phyloP scores from a whole-genome alignment of 176 grass and related monocot genomes.

The Zoysia pacifica region DNA sequence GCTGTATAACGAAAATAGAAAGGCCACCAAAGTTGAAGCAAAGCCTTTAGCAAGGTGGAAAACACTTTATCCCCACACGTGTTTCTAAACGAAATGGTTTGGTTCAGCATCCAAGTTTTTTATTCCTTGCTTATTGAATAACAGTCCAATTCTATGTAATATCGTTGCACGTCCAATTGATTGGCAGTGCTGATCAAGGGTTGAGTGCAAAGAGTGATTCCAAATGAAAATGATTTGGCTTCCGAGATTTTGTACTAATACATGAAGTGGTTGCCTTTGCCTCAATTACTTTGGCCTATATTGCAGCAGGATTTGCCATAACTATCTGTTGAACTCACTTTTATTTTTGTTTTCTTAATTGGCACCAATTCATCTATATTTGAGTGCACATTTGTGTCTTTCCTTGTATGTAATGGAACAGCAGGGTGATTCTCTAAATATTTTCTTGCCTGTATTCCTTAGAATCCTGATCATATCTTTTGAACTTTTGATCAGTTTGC shows the following conservation, averaged over 20 bases:
- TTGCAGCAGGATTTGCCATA: not conserved
- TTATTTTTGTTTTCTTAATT: not conserved
- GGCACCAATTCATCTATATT: not conserved
- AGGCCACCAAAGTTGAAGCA: not conserved
- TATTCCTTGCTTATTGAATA: not conserved
- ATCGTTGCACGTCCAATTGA: not conserved
- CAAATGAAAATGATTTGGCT: not conserved
- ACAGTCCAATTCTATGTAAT: not conserved
- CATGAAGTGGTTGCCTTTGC: not conserved
- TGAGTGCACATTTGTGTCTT: not conserved
- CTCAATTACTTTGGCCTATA: not conserved
- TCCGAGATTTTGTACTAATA: not conserved
- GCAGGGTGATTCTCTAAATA: not conserved
- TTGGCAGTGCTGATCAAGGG: not conserved
- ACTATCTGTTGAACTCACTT: not conserved
- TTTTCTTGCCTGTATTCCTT: not conserved
- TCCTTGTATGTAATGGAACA: no score
- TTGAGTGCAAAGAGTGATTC: not conserved
- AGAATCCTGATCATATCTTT: not conserved
- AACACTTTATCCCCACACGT: not conserved
- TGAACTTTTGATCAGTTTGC: slow-evolving; percentile 41
- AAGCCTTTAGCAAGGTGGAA: not conserved
- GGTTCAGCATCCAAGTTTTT: not conserved
- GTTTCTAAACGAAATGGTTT: not conserved
- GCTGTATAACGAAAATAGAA: not conserved